Conservation (phyloP, 768 basidiomycete genomes). For the Chlorophyllum brunneum region DNA sequence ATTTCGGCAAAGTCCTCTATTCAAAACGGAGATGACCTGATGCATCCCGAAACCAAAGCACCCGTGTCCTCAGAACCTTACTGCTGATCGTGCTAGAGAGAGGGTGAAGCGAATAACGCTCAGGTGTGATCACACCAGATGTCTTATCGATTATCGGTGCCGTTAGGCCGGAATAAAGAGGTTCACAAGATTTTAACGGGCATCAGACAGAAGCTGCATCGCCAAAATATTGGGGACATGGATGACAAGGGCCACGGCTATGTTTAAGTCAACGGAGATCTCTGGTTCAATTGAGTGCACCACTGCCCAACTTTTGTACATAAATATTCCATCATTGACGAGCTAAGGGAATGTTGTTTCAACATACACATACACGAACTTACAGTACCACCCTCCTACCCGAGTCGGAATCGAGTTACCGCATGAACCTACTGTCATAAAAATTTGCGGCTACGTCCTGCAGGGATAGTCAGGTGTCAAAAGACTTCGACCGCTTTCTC, state of each 20-base stretch:
- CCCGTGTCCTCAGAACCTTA: conserved; percentile 5
- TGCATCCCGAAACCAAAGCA: not conserved
- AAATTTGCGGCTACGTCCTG: no score
- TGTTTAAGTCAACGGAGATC: no score
- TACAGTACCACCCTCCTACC: no score
- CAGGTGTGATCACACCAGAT: not conserved
- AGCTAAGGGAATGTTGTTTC: no score
- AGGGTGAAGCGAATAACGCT: conserved; percentile 1
- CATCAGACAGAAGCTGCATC: no score
- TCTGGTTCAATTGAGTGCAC: no score
- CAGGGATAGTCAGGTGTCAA: no score
- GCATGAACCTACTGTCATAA: not conserved
- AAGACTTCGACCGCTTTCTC: no score
- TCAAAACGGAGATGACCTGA: not conserved
- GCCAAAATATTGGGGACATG: not conserved
- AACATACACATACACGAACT: no score
- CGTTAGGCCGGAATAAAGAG: not conserved
- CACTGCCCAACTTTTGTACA: no score
- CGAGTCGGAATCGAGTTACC: not conserved
- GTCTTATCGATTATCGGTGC: not conserved
- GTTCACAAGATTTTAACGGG: conserved; percentile 7
- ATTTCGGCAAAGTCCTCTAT: conserved; percentile 3
- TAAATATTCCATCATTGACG: no score
- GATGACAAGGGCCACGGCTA: no score
- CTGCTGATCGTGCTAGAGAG: not conserved